Base-by-base conservation (phyloP, 2,329 filamentous ascomycete genomes). In the Scleromitrula shiraiana region DNA sequence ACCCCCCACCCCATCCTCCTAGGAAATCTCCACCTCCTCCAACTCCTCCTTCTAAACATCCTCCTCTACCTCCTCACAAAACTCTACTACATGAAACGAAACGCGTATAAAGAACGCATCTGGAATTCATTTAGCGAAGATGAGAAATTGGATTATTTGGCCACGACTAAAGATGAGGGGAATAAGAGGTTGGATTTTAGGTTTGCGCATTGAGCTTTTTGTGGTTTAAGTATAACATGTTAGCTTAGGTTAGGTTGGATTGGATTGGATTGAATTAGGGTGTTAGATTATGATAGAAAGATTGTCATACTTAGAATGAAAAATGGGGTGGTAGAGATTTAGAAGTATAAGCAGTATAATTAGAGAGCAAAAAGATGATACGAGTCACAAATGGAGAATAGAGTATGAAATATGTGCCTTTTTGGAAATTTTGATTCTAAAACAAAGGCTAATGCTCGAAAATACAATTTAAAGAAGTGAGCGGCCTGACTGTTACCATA, bases 1-100 rank as follows among this genome's bases (percentile, higher is more conserved):
- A 37, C 15, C n/a, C 33, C 4, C 17, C 5, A 6, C 5, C n/a
- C 19, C 12, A 8, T 20, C 7, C 10, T n/a, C n/a, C 17, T 14
- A 38, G 79, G 77, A 1, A 82, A 83, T 55, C 70, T 67, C 35
- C 67, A 72, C 0, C 60, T 82, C 1, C 67, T 83, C n/a, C 72
- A 56, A 0, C 67, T 80, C n/a, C 64, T 62, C 6, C 61, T 64
- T 2, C 67, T 66, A 29, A 75, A 75, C 48, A 67, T 76, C n/a
- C 53, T 66, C 4, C 50, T 73, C 3, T 73, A 75, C 51, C 50
- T 71, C 8, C 62, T 59, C 1, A 66, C 69, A 1, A 74, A 74
- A 54, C 14, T 68, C 4, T 76, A 71, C 53, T 76, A 77, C 56
- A 61, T 71, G 3, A 52, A 51, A 32, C 62, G 70, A 9, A 76